Base-by-base conservation (phyloP, 1,284 basidiomycete species). In the Rhodotorula sp. region DNA sequence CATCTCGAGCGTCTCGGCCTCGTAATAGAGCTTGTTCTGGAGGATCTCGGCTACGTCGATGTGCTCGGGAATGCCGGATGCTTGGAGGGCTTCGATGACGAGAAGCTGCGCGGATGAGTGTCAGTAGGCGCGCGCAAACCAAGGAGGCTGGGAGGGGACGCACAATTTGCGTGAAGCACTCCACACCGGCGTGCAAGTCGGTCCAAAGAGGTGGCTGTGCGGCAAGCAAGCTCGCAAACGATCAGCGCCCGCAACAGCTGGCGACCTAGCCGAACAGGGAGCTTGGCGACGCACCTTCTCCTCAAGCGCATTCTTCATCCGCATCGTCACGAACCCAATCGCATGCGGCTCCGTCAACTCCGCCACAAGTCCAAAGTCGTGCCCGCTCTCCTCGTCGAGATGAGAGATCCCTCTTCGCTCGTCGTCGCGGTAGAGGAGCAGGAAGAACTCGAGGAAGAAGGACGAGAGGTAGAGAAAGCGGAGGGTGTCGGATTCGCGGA, bases 121-220 rank as follows among this genome's bases (percentile, higher is more conserved):
- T 24, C 24, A 59, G 65, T 13, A 4, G 15, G 32, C 24, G 19
- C 11, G 53, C 53, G 24, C 13, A 24, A 8, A 32, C 57, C 10
- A 30, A 13, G 13, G 29, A 20, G 6, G n/a, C 2, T 30, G 20
- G 32, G 1, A 22, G 17, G 6, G 7, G 29, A 66, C 83, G 73
- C 54, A 84, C 84, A 58, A 95, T 84, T 76, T 95, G 92, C 10
- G 91, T 92, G 71, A 96, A 86, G 80, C 92, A 94, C 77, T 94
- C 90, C 75, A 95, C 87, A 55, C 91, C 91, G n/a, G 92, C 91
- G 80, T 96, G 91, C 44, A 97, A 83, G 78, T 95, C 93, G n/a
- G 87, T 90, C 92, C 91, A 94, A 66, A 87, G 83, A 77, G 91
- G 91, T 44, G 93, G 92, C 90, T 93, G 76, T 53, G 64, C 60